These are phyloP conservation scores for Rhizopogon vinicolor DNA, from an alignment of 768 basidiomycete genomes.

Conservation along the genomic window DNA sequence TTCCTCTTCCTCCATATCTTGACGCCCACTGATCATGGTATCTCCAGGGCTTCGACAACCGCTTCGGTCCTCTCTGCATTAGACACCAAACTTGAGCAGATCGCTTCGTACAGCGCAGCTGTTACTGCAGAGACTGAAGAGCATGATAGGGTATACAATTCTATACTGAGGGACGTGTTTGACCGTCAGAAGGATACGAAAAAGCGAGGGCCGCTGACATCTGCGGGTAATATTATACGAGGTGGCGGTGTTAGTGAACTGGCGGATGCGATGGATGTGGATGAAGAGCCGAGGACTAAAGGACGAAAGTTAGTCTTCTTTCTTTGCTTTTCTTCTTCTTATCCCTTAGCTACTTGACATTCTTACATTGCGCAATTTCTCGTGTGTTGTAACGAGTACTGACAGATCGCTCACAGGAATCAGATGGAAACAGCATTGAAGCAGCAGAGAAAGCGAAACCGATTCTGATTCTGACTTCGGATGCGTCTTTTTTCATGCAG, in stretches of 20 bases:
- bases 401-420: not conserved
- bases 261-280: constrained; percentile 58
- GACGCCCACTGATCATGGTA: constrained; percentile 7
- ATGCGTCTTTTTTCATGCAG: too few species aligned
- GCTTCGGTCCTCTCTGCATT: constrained; percentile 66
- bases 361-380: too few species aligned
- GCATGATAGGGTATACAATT: constrained; percentile 51
- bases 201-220: constrained; percentile 23
- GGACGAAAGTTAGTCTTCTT: constrained; percentile 51
- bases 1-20: not conserved
- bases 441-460: too few species aligned
- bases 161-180: constrained; percentile 53
- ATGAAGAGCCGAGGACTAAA: constrained; percentile 51
- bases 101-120: constrained; percentile 40
- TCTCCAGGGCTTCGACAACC: constrained; percentile 63
- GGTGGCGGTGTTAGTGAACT: not conserved
- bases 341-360: too few species aligned
- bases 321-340: not conserved
- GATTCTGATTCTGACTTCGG: too few species aligned
- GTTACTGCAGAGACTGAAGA: constrained; percentile 41
- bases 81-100: constrained; percentile 59
- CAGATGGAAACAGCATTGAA: not conserved
- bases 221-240: constrained; percentile 9
- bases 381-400: not conserved
- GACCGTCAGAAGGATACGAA: constrained; percentile 62